Conservation (phyloP, 305 asterid species). For the Solanum hybrid region DNA sequence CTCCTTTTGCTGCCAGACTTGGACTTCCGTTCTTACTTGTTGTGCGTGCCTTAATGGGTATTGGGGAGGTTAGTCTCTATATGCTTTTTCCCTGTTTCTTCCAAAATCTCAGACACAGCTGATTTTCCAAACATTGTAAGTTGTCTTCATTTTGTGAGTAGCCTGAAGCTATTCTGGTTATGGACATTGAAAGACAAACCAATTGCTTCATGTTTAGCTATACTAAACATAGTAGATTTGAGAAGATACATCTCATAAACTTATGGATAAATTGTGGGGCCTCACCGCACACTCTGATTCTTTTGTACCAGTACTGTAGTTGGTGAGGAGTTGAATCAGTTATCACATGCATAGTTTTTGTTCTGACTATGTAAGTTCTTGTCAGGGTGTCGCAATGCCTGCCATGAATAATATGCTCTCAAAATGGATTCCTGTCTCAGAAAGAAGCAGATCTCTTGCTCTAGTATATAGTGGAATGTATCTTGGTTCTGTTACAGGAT, state of each 20-base stretch:
- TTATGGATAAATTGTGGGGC: background rate
- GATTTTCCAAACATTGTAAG: background rate
- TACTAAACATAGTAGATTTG: background rate
- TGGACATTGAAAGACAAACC: background rate
- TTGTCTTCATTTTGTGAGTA: background rate
- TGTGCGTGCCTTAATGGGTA: constrained; percentile 96
- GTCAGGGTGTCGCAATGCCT: constrained; percentile 99
- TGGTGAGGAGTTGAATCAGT: background rate
- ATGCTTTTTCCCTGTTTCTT: background rate
- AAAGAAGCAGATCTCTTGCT: constrained; percentile 97
- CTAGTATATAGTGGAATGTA: constrained; percentile 98
- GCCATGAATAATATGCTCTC: constrained; percentile 94
- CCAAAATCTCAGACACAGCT: background rate
- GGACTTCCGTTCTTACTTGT: constrained; percentile 73
- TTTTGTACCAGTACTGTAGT: background rate
- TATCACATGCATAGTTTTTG: background rate
- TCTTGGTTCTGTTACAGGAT: constrained; percentile 93
- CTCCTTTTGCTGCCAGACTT: constrained; percentile 51
- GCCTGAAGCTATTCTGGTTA: background rate
- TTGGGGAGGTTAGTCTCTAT: constrained; percentile 73
- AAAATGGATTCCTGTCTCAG: constrained; percentile 94
- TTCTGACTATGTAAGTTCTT: background rate
- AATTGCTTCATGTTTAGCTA: background rate
- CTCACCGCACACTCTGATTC: background rate
- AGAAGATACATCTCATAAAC: background rate